These are phyloP conservation scores for Urochloa ruziziensis DNA, from an alignment of 176 grass and related monocot genomes.

Conservation along the genomic window DNA sequence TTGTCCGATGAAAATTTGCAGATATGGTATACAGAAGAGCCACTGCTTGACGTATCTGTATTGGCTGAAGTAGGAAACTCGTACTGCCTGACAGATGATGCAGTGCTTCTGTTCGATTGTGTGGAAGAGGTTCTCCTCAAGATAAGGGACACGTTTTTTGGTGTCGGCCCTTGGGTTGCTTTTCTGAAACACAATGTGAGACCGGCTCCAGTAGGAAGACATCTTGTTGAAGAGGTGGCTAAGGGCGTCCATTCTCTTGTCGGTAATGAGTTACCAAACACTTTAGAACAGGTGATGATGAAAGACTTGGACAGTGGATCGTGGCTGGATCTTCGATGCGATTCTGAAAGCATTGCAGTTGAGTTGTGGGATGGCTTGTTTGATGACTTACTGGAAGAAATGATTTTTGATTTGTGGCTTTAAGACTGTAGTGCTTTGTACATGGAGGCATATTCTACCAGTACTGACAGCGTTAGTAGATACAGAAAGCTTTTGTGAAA, in stretches of 20 bases:
- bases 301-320: slow-evolving; percentile 58
- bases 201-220: slow-evolving; percentile 38
- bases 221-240: slow-evolving; percentile 53
- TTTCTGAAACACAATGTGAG: slow-evolving; percentile 51
- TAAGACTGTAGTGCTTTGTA: slow-evolving; percentile 33
- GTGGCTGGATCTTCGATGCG: slow-evolving; percentile 60
- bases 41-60: slow-evolving; percentile 63
- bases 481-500: slow-evolving; percentile 25
- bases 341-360: slow-evolving; percentile 37
- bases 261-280: slow-evolving; percentile 31
- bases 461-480: slow-evolving; percentile 28
- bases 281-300: slow-evolving; percentile 55
- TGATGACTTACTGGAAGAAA: slow-evolving; percentile 76
- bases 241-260: slow-evolving; percentile 55
- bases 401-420: slow-evolving; percentile 72
- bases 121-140: slow-evolving; percentile 56
- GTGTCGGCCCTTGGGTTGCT: slow-evolving; percentile 38
- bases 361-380: slow-evolving; percentile 64
- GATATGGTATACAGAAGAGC: slow-evolving; percentile 51
- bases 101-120: slow-evolving; percentile 70
- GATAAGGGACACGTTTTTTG: slow-evolving; percentile 49
- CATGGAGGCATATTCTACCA: slow-evolving; percentile 12
- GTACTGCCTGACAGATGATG: slow-evolving; percentile 66
- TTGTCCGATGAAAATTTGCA: slow-evolving; percentile 31
- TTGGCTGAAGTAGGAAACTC: slow-evolving; percentile 72